Percentiles rank a stretch among this genome's conserved stretches.
Conservation (phyloP, 1,284 basidiomycete species). For the Pseudozyma sp. region DNA sequence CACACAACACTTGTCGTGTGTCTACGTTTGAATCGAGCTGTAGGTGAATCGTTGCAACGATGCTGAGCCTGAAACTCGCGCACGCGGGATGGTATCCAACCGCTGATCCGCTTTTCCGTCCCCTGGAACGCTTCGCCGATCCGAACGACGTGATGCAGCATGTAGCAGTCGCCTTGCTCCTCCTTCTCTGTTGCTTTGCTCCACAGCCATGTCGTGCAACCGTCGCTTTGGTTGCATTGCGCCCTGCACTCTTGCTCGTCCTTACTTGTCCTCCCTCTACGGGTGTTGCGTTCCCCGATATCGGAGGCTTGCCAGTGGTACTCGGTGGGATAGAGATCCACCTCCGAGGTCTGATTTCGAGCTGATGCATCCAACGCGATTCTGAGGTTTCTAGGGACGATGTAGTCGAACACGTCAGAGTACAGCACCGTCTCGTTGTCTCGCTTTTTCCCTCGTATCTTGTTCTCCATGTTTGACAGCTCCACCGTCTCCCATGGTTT, state of each 20-base stretch:
- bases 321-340: neutral
- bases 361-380: neutral
- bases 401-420: conserved; percentile 24
- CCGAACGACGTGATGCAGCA: conserved; percentile 21
- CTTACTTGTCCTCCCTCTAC: neutral
- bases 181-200: conserved; percentile 17
- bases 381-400: conserved; percentile 10
- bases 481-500: conserved; percentile 13
- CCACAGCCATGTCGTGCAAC: conserved; percentile 41
- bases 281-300: conserved; percentile 10
- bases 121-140: conserved; percentile 31
- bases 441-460: conserved; percentile 7
- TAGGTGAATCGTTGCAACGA: conserved; percentile 21
- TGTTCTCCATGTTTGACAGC: conserved; percentile 7
- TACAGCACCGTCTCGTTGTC: conserved; percentile 19
- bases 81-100: conserved; percentile 23
- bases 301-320: conserved; percentile 8
- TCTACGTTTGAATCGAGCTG: conserved; percentile 1
- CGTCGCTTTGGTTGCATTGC: conserved; percentile 14
- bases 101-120: conserved; percentile 23
- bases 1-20: too few relatives aligned
- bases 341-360: neutral
- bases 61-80: conserved; percentile 21
- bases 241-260: conserved; percentile 8
- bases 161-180: conserved; percentile 18